A percentile compares a stretch with the other conserved stretches of the same genome.
Evolutionary conservation across 1,284 basidiomycete genomes (phyloP).

Genomic region (Ustilago esculenta): DNA sequence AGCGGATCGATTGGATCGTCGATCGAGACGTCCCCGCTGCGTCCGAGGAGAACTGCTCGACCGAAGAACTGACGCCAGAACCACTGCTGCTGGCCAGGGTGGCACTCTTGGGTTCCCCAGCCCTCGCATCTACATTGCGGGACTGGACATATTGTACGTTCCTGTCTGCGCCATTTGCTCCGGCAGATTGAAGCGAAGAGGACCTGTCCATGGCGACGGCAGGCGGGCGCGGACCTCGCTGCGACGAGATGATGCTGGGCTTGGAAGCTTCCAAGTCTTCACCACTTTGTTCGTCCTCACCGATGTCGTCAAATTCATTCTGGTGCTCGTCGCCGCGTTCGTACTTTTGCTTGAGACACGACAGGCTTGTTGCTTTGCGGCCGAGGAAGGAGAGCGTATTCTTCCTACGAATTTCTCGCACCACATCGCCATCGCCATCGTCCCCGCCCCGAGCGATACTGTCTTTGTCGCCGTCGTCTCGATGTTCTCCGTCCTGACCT

Average conservation of each 20-base stretch:
- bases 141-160: conserved; percentile 7
- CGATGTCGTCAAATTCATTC: conserved; percentile 41
- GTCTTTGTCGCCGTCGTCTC: conserved; percentile 5
- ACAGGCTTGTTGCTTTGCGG: conserved; percentile 69
- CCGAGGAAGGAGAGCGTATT: conserved; percentile 70
- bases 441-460: conserved; percentile 5
- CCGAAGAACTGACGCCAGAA: conserved; percentile 28
- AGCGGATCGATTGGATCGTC: conserved; percentile 44
- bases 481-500: conserved; percentile 10
- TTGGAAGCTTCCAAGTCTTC: conserved; percentile 16
- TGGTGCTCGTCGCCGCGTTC: conserved; percentile 46
- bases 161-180: not conserved
- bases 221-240: conserved; percentile 3
- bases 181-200: conserved; percentile 17
- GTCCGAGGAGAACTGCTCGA: conserved; percentile 35
- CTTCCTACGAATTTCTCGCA: conserved; percentile 51
- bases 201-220: conserved; percentile 13
- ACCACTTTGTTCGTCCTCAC: conserved; percentile 32
- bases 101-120: conserved; percentile 7
- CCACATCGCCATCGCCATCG: conserved; percentile 2
- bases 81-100: conserved; percentile 27
- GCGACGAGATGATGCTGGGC: conserved; percentile 5
- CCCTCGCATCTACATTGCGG: conserved; percentile 1
- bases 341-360: conserved; percentile 62
- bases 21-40: conserved; percentile 41